Evolutionary conservation across 805 yeast genomes (phyloP), one percentile per base, ranked within the genome.

Genomic region (Kodamaea sagamina): DNA sequence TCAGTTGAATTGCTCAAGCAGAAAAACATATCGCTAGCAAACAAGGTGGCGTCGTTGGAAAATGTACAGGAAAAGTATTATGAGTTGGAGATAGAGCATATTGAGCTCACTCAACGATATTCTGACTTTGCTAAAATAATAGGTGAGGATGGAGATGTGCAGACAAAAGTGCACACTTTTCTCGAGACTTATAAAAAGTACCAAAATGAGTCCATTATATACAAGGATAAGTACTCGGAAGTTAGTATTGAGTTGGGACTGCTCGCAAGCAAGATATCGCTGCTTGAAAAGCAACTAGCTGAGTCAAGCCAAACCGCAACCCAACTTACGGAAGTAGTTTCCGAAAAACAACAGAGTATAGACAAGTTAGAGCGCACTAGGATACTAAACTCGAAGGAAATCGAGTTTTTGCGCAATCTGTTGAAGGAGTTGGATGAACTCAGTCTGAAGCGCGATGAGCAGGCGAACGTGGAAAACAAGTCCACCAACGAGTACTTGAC

Each of bases 371-470:
- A 78, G 38, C 74, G 76, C 41, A 82, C 81, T 44, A 71, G 71
- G 40, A 54, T 65, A 2, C 62, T 84, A 32, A 75, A 82, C n/a
- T 53, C 65, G 17, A 79, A 77, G 47, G 90, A 85, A 54, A 73
- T 81, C 21, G 77, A 72, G 42, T 71, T 81, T 44, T 62, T 85
- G 41, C 67, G 45, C 85, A 70, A 69, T 31, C 83, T 81, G 58
- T 57, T 84, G 39, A 74, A 79, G 42, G 72, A 72, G 22, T 56
- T 77, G 36, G 82, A 78, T 46, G 54, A 54, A 9, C 38, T 61
- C 28, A 45, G 57, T 9, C 51, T 56, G 31, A 57, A 58, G 15
- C 50, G 46, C 39, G n/a, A 15, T 29, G 37, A 32, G 34, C 42
- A 43, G 5, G 48, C 36, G 19, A 50, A 41, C 36, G 59, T 35